A percentile compares a stretch with the other conserved stretches of the same genome.
Evolutionary conservation across 306 rosid genomes (phyloP).

Genomic region (Alnus glutinosa): DNA sequence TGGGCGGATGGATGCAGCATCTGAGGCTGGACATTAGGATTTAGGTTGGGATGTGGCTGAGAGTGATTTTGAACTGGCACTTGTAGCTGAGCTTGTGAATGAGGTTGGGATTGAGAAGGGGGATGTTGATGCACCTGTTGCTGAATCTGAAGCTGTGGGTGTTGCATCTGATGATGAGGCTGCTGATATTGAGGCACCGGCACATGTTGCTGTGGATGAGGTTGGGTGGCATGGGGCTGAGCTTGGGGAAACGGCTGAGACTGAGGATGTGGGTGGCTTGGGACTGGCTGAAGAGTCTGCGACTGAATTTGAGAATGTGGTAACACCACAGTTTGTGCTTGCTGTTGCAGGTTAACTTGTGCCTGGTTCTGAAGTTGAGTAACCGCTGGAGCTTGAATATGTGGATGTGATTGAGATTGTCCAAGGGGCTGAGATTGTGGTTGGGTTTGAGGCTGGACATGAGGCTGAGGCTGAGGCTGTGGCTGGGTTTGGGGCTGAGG

Average conservation of each 20-base stretch:
- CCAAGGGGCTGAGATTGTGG: slow-evolving; percentile 31
- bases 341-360: slow-evolving; percentile 62
- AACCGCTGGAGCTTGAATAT: slow-evolving; percentile 35
- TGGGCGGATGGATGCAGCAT: slow-evolving; percentile 53
- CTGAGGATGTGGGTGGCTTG: slow-evolving; percentile 49
- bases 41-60: slow-evolving; percentile 44
- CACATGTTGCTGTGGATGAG: slow-evolving; percentile 60
- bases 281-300: slow-evolving; percentile 56
- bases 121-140: slow-evolving; percentile 64
- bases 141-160: slow-evolving; percentile 55
- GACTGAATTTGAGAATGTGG: slow-evolving; percentile 57
- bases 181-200: slow-evolving; percentile 75
- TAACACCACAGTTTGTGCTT: slow-evolving; percentile 49
- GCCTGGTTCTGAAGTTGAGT: slow-evolving; percentile 65
- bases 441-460: slow-evolving; percentile 46
- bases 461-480: slow-evolving; percentile 38
- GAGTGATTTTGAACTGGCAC: slow-evolving; percentile 42
- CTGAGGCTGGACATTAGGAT: slow-evolving; percentile 59
- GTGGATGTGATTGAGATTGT: slow-evolving; percentile 30
- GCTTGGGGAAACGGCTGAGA: slow-evolving; percentile 42
- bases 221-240: slow-evolving; percentile 47
- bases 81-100: slow-evolving; percentile 59
- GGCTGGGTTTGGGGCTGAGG: slow-evolving; percentile 45
- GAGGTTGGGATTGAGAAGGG: slow-evolving; percentile 58
- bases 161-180: slow-evolving; percentile 58